Conservation (phyloP, 441 rosid genomes). For the Eruca vesicaria region DNA sequence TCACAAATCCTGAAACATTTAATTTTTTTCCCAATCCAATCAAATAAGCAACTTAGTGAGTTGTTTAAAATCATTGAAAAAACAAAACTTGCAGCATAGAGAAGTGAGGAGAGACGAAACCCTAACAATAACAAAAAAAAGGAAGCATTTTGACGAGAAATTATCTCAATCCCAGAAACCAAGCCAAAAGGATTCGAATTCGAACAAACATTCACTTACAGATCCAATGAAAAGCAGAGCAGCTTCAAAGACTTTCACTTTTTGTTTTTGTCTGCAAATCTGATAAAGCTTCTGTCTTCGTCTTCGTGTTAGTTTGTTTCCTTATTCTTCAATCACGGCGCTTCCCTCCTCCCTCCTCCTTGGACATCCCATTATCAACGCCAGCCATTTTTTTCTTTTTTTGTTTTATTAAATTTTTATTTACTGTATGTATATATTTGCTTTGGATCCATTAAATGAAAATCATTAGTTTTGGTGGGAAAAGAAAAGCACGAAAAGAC, state of each 20-base stretch:
- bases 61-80: neutral
- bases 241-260: constrained; percentile 6
- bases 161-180: neutral
- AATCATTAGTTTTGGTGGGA: constrained; percentile 20
- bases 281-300: neutral
- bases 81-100: neutral
- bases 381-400: neutral
- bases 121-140: neutral
- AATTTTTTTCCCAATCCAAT: neutral
- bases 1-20: neutral
- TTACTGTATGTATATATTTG: neutral
- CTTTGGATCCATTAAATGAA: constrained; percentile 12
- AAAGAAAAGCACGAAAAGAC: constrained; percentile 13
- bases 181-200: neutral
- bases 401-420: neutral
- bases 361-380: constrained; percentile 30
- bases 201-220: constrained; percentile 17
- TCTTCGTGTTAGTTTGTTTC: neutral
- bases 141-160: neutral
- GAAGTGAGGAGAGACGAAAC: constrained; percentile 7
- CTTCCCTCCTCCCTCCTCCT: constrained; percentile 19
- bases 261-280: constrained; percentile 9
- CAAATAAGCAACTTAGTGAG: neutral
- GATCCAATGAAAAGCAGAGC: constrained; percentile 8
- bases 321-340: constrained; percentile 24